phyloP scores from a whole-genome alignment of 2,329 filamentous ascomycete genomes.

The Aspergillus quadrilineatus region DNA sequence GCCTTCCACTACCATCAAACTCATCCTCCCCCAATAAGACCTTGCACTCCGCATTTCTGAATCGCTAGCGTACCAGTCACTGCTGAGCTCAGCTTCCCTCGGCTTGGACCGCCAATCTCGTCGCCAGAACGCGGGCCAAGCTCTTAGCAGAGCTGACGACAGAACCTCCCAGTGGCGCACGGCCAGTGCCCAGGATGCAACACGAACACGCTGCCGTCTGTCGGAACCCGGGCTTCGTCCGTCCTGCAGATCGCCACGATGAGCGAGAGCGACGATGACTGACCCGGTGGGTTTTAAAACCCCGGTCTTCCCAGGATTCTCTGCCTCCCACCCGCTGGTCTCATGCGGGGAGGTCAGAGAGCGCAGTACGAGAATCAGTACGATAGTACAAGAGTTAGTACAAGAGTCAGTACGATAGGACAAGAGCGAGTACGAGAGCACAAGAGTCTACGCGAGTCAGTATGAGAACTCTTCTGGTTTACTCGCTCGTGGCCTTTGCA shows the following conservation, averaged over 20 bases:
- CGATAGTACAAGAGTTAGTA: no score
- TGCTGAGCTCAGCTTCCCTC: neutral
- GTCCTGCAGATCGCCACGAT: neutral
- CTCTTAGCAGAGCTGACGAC: neutral
- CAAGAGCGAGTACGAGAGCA: no score
- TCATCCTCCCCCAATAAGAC: neutral
- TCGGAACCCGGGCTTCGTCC: neutral
- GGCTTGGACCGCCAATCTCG: neutral
- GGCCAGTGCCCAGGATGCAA: neutral
- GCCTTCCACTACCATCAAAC: neutral
- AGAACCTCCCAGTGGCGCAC: neutral
- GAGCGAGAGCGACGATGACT: neutral
- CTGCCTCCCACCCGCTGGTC: neutral
- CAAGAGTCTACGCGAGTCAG: neutral
- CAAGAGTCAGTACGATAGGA: no score
- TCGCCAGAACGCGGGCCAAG: neutral
- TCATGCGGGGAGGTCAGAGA: neutral
- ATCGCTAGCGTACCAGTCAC: neutral
- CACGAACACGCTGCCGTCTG: neutral
- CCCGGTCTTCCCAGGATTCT: neutral
- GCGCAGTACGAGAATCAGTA: no score
- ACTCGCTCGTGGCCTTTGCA: constrained; percentile 5
- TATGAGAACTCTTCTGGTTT: constrained; percentile 10
- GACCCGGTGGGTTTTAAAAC: neutral
- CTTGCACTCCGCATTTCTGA: neutral